Evolutionary conservation across 257 asterid species (phyloP).

Genomic region (Solanum medicagineum): DNA sequence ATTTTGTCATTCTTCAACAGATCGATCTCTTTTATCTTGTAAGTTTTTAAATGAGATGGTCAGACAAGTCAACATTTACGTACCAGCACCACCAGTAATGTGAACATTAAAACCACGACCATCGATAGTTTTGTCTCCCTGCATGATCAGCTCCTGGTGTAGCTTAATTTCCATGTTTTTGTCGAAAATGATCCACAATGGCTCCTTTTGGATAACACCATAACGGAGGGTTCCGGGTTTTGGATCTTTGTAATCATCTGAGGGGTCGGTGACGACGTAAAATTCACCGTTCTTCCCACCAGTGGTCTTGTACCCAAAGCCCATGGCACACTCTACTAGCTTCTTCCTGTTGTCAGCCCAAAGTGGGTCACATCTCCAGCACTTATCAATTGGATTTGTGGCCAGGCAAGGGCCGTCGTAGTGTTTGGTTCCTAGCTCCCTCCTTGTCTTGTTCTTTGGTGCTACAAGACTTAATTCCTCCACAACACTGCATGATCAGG

Average conservation of each 20-base stretch:
- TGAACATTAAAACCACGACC: conserved; percentile 19
- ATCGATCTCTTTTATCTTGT: not conserved
- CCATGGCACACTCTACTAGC: conserved; percentile 19
- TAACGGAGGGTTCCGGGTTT: conserved; percentile 28
- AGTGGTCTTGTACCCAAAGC: conserved; percentile 21
- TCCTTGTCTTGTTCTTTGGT: conserved; percentile 22
- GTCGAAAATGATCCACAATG: conserved; percentile 21
- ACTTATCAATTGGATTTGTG: conserved; percentile 39
- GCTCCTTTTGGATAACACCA: conserved; percentile 22
- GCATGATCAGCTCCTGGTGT: conserved; percentile 15
- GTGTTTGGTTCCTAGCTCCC: conserved; percentile 10
- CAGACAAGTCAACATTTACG: not conserved
- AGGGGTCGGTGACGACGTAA: conserved; percentile 10
- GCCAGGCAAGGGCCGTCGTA: conserved; percentile 36
- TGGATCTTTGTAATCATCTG: conserved; percentile 13
- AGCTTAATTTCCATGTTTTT: conserved; percentile 14
- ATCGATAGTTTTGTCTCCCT: conserved; percentile 16
- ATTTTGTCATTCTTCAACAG: too few species aligned
- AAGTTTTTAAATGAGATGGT: not conserved
- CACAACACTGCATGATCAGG: not conserved
- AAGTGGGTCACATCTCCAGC: conserved; percentile 25
- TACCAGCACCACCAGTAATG: conserved; percentile 16
- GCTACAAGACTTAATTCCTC: conserved; percentile 2
- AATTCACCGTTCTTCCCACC: conserved; percentile 13
- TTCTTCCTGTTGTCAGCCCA: conserved; percentile 20